Evolutionary conservation across 495 filamentous ascomycete species (phyloP).

Genomic region (Aspergillus olivimuriae): DNA sequence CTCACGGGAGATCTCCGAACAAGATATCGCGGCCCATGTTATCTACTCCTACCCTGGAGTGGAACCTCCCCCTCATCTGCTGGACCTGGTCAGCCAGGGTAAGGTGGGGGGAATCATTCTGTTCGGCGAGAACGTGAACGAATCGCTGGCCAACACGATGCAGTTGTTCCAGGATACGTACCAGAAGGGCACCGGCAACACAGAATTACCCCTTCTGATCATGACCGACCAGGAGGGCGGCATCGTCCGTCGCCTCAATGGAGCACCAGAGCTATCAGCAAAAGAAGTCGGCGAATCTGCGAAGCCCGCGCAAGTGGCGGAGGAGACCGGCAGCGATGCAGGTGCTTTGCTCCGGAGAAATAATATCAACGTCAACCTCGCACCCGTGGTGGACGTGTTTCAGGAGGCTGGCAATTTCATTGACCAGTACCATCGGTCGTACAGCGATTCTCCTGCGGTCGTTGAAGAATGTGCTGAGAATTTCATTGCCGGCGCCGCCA

Average conservation of each 20-base stretch:
- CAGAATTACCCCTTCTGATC: constrained; percentile 24
- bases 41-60: constrained; percentile 30
- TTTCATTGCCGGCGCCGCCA: constrained; percentile 17
- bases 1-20: neutral
- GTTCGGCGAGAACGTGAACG: constrained; percentile 29
- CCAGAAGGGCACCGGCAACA: constrained; percentile 14
- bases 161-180: constrained; percentile 22
- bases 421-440: constrained; percentile 24
- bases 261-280: constrained; percentile 23
- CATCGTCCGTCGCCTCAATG: constrained; percentile 23
- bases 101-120: constrained; percentile 31
- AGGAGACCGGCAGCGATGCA: neutral
- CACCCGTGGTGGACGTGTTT: constrained; percentile 27
- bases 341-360: constrained; percentile 7
- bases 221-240: constrained; percentile 37
- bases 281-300: constrained; percentile 20
- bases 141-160: constrained; percentile 15
- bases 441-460: constrained; percentile 17
- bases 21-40: constrained; percentile 16
- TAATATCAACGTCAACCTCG: constrained; percentile 25
- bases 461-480: constrained; percentile 24
- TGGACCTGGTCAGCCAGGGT: constrained; percentile 21
- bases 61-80: constrained; percentile 19
- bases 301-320: constrained; percentile 15
- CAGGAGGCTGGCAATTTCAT: constrained; percentile 24